Conservation (phyloP, 129 eudicot genomes). For the Flaveria sonorensis region DNA sequence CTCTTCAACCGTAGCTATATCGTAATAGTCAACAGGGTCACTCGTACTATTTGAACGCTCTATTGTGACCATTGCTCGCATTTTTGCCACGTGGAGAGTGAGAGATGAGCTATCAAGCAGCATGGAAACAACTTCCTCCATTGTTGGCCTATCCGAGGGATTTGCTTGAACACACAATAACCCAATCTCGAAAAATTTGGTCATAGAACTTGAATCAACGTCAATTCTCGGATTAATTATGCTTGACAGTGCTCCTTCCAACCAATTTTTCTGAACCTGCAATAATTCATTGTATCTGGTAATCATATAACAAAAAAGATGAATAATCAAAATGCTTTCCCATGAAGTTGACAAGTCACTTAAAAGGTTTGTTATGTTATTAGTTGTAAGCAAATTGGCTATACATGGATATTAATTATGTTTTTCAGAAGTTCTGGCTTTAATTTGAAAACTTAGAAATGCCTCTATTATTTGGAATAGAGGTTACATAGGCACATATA, state of each 20-base stretch:
- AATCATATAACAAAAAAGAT: background rate
- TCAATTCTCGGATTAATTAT: constrained; percentile 20
- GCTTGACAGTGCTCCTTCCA: background rate
- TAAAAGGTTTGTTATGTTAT: background rate
- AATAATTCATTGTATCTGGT: background rate
- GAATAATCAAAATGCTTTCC: background rate
- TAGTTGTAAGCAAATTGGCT: background rate
- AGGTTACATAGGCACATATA: background rate
- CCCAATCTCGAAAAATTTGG: constrained; percentile 14
- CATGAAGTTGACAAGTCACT: background rate
- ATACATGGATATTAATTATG: background rate
- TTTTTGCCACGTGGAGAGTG: background rate
- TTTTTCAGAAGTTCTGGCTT: background rate
- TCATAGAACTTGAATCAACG: constrained; percentile 1
- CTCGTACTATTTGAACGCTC: background rate
- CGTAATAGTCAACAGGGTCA: background rate
- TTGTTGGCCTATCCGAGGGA: background rate
- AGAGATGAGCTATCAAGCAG: background rate
- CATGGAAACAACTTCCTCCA: constrained; percentile 21
- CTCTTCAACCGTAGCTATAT: background rate
- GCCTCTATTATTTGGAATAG: background rate
- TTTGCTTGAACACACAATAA: constrained; percentile 12
- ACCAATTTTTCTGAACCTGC: constrained; percentile 3
- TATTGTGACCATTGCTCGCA: background rate
- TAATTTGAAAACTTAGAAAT: background rate